Conservation (phyloP, 306 rosid genomes). For the Dalbergia cochinchinensis region DNA sequence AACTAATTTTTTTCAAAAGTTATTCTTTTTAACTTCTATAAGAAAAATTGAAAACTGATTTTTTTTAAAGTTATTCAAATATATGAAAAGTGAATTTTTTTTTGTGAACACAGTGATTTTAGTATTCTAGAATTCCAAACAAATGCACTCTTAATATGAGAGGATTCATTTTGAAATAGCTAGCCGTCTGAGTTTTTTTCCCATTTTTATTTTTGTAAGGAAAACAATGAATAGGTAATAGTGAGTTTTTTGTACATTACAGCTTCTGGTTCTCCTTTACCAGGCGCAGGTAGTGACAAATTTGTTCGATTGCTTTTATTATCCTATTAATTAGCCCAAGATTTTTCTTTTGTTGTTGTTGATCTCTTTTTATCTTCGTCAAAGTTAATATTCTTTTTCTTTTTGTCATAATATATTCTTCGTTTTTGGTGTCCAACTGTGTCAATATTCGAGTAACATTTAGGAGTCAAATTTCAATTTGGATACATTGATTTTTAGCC, state of each 20-base stretch:
- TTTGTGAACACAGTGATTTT: no score
- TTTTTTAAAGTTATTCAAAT: no score
- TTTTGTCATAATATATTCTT: not conserved
- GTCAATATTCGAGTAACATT: no score
- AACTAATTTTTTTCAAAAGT: no score
- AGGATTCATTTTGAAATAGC: no score
- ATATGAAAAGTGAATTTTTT: no score
- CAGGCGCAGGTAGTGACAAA: slow-evolving; percentile 68
- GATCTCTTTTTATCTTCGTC: no score
- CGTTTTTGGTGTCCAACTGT: no score
- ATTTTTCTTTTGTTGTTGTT: not conserved
- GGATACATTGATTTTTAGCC: not conserved
- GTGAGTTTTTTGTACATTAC: slow-evolving; percentile 37
- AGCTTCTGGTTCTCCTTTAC: slow-evolving; percentile 69
- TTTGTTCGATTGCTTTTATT: slow-evolving; percentile 1
- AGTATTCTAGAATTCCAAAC: no score
- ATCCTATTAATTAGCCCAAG: not conserved
- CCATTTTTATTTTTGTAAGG: not conserved
- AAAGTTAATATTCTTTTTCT: not conserved
- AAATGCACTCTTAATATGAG: no score
- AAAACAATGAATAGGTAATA: not conserved
- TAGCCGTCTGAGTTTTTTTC: not conserved
- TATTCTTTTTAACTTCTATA: no score
- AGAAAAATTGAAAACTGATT: no score
- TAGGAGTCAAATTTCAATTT: not conserved